phyloP scores from a whole-genome alignment of 345 rosid genomes.

The Hibiscus tridactylites region DNA sequence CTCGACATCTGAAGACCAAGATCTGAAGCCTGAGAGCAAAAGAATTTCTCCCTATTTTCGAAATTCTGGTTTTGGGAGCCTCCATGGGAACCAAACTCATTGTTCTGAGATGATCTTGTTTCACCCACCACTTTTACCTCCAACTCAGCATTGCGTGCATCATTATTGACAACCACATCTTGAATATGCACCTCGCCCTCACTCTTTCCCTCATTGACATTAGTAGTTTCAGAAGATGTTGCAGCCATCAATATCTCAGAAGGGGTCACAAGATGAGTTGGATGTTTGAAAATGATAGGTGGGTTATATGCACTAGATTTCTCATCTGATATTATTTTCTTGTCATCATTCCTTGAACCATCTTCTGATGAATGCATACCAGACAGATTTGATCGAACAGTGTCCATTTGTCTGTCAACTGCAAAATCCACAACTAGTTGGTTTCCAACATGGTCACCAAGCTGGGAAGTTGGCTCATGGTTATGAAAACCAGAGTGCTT shows the following conservation, averaged over 20 bases:
- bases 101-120: conserved; percentile 34
- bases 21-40: not conserved
- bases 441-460: conserved; percentile 34
- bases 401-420: conserved; percentile 50
- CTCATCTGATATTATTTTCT: conserved; percentile 37
- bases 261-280: conserved; percentile 82
- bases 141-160: conserved; percentile 33
- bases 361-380: conserved; percentile 31
- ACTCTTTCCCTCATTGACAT: conserved; percentile 29
- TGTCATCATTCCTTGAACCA: conserved; percentile 39
- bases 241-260: conserved; percentile 61
- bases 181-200: conserved; percentile 40
- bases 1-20: not conserved
- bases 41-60: not conserved
- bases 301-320: conserved; percentile 32
- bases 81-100: conserved; percentile 32
- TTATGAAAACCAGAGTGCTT: conserved; percentile 41
- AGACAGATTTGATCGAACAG: conserved; percentile 23
- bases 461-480: conserved; percentile 33
- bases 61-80: not conserved
- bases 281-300: conserved; percentile 49
- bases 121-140: conserved; percentile 69
- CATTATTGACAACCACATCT: conserved; percentile 36
- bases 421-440: conserved; percentile 39
- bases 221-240: conserved; percentile 45